Base-by-base conservation (phyloP, 2,329 filamentous ascomycete genomes). In the Diaporthe caulivora region DNA sequence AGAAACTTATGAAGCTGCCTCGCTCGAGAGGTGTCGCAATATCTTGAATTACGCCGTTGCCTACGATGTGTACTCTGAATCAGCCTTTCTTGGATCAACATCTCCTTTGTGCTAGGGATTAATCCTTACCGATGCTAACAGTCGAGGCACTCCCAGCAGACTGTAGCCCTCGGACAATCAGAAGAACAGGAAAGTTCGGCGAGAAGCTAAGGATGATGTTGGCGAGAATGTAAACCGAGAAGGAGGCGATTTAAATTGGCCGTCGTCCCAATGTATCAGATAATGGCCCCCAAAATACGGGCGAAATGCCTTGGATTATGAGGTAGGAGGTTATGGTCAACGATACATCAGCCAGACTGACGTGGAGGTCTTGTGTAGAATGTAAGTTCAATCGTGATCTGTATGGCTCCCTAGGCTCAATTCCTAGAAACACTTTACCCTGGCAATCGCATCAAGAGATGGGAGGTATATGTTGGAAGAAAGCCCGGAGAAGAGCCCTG, bases 401-500 rank as follows among this genome's bases (percentile, higher is more conserved):
- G 8, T 10, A 29, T 29, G 10, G 24, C 21, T 40, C 13, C 6
- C 9, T 13, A 8, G 4, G 1, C 17, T 13, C 2, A 6, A 21
- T 21, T 4, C 21, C 1, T 11, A 4, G 21, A 9, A 8, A 17
- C 2, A 40, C 15, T 26, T 40, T 76, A 82, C 82, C 70, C 77
- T 72, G 13, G 83, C 79, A 18, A 87, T 82, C 3, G 79, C 75
- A 58, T 82, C 80, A 8, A 87, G 75, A 0, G 85, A 82, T 0
- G 87, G 86, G 64, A 87, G 83, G 79, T 88, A 89, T 68, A 90
- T 88, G 73, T 86, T 87, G 37, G 84, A 84, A 7, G 87, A 86
- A 10, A 87, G 76, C 1, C 88, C 87, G 3, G 87, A 88, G 79
- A 90, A 89, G 44, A 89, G 80, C 0, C 85, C 86, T 1, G 87